Percentiles rank a stretch among this genome's conserved stretches.
These are phyloP conservation scores for Chaetoscypha palmicola DNA, from an alignment of 2,329 filamentous ascomycete genomes.

Conservation along the genomic window DNA sequence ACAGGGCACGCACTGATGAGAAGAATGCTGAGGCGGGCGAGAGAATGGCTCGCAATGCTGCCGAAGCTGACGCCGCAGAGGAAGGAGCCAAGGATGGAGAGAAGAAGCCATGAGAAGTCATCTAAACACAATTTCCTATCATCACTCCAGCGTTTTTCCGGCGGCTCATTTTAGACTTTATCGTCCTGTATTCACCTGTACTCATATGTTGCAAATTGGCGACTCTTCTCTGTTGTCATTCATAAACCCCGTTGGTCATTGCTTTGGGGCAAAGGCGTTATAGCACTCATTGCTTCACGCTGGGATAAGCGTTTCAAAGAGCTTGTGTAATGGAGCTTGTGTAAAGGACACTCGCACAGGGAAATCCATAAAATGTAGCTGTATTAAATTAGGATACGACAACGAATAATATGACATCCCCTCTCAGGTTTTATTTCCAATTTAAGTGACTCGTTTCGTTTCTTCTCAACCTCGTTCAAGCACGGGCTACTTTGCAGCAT, in stretches of 20 bases:
- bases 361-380: conserved; percentile 27
- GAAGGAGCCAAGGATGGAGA: conserved; percentile 67
- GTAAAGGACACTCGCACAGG: conserved; percentile 25
- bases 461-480: background rate
- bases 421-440: conserved; percentile 38
- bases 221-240: conserved; percentile 31
- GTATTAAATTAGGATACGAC: conserved; percentile 39
- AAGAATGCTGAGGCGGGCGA: conserved; percentile 56
- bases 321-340: conserved; percentile 18
- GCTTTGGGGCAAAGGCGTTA: conserved; percentile 31
- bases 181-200: conserved; percentile 30
- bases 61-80: conserved; percentile 40
- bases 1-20: conserved; percentile 98
- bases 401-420: conserved; percentile 50
- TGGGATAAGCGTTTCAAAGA: conserved; percentile 19
- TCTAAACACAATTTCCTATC: conserved; percentile 18
- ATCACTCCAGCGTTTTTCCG: conserved; percentile 25
- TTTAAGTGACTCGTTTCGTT: conserved; percentile 4
- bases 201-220: conserved; percentile 31
- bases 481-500: conserved; percentile 12
- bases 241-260: conserved; percentile 27
- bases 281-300: conserved; percentile 26
- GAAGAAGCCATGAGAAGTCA: conserved; percentile 53
- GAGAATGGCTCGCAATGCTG: conserved; percentile 41
- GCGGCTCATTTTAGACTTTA: conserved; percentile 30